Evolutionary conservation across 2,329 filamentous ascomycete species (phyloP).

Genomic region (Fusarium solani-melongenae): DNA sequence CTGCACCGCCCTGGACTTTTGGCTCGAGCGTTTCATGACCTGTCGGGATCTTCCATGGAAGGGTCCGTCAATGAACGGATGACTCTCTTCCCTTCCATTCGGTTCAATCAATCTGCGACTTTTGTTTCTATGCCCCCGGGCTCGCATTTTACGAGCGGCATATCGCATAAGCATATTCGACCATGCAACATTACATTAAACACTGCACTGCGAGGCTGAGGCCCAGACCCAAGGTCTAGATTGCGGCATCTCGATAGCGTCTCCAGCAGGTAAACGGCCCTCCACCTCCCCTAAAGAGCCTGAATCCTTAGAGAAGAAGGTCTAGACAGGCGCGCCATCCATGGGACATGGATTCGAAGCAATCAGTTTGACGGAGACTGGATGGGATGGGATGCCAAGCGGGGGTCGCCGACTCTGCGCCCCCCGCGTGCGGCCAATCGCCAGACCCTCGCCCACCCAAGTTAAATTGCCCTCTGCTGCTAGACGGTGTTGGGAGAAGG

Average conservation of each 20-base stretch:
- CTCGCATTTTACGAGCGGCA: background rate
- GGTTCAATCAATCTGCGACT: background rate
- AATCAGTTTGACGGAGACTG: constrained; percentile 12
- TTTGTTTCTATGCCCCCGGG: background rate
- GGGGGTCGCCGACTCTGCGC: constrained; percentile 23
- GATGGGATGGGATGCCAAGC: constrained; percentile 27
- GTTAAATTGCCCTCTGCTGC: constrained; percentile 40
- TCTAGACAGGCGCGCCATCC: constrained; percentile 7
- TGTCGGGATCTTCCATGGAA: constrained; percentile 2
- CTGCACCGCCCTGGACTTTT: constrained; percentile 23
- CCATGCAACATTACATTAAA: background rate
- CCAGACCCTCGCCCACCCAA: constrained; percentile 23
- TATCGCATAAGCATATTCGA: constrained; percentile 9
- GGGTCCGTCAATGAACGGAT: background rate
- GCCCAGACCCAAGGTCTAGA: constrained; percentile 10
- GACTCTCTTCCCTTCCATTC: background rate
- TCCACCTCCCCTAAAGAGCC: constrained; percentile 11
- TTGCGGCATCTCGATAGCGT: constrained; percentile 27
- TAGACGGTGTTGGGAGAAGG: constrained; percentile 15
- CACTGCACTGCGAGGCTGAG: background rate
- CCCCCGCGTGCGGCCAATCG: constrained; percentile 35
- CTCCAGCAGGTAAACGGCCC: constrained; percentile 17
- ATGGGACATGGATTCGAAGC: constrained; percentile 27
- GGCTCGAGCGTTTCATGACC: constrained; percentile 30
- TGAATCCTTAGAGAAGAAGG: constrained; percentile 20